phyloP scores from a whole-genome alignment of 2,329 filamentous ascomycete species.

The Elsinoe arachidis region DNA sequence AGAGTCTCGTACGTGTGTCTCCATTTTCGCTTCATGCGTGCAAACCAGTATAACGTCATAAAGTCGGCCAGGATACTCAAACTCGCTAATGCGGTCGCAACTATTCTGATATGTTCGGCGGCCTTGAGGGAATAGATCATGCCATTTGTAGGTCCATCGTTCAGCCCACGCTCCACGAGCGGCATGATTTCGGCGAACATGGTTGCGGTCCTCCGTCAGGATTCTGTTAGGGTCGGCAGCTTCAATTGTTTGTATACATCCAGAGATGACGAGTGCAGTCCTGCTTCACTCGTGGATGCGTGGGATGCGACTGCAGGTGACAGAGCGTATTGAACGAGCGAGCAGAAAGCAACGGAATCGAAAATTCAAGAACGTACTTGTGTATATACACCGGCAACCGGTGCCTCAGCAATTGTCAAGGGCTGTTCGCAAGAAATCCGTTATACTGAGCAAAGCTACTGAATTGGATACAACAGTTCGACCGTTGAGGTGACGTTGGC shows the following conservation, averaged over 20 bases:
- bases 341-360: background rate
- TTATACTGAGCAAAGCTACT: slow-evolving; percentile 10
- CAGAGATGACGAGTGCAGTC: background rate
- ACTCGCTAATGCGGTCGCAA: background rate
- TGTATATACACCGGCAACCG: slow-evolving; percentile 2
- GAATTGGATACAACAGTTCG: slow-evolving; percentile 8
- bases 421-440: slow-evolving; percentile 11
- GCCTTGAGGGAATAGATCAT: slow-evolving; percentile 1
- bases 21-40: slow-evolving; percentile 60
- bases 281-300: slow-evolving; percentile 1
- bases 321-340: too few relatives aligned
- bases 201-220: background rate
- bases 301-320: background rate
- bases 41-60: slow-evolving; percentile 57
- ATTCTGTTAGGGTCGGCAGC: background rate
- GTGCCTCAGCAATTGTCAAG: background rate
- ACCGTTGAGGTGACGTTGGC: slow-evolving; percentile 7
- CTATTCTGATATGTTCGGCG: slow-evolving; percentile 7
- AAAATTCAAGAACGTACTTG: background rate
- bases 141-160: background rate
- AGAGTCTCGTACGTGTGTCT: slow-evolving; percentile 47
- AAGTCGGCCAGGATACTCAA: slow-evolving; percentile 9
- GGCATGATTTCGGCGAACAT: background rate
- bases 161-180: slow-evolving; percentile 6
- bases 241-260: background rate